Conservation (phyloP, 345 rosid genomes). For the Microcos paniculata region DNA sequence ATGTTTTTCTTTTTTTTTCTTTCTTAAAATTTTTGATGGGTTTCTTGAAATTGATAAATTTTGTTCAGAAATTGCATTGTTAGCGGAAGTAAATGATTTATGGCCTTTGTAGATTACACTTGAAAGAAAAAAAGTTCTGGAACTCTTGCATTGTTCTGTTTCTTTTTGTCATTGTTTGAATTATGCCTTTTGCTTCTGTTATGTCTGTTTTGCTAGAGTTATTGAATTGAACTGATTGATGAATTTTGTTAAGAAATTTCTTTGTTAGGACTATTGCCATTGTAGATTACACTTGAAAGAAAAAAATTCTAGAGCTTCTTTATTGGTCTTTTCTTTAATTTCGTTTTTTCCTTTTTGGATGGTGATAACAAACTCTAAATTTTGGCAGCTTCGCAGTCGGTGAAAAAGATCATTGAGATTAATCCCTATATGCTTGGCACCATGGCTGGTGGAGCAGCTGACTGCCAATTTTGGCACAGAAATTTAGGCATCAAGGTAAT, state of each 20-base stretch:
- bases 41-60: background rate
- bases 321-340: background rate
- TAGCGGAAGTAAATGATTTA: background rate
- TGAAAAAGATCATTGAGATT: constrained; percentile 77
- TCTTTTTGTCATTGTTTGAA: background rate
- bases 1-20: constrained; percentile 28
- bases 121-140: background rate
- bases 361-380: background rate
- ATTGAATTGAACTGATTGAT: background rate
- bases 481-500: constrained; percentile 75
- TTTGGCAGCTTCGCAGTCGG: constrained; percentile 71
- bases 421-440: constrained; percentile 87
- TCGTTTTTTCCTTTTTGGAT: background rate
- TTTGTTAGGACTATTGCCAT: background rate
- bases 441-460: constrained; percentile 93
- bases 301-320: background rate
- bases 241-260: background rate
- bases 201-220: background rate
- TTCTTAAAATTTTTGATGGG: background rate
- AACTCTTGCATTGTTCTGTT: background rate
- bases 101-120: background rate
- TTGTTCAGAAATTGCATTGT: background rate
- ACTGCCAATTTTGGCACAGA: constrained; percentile 87
- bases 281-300: background rate
- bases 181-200: background rate